A percentile compares a stretch with the other conserved stretches of the same genome.
Conservation (phyloP, 768 basidiomycete genomes). For the Suillus sp. region DNA sequence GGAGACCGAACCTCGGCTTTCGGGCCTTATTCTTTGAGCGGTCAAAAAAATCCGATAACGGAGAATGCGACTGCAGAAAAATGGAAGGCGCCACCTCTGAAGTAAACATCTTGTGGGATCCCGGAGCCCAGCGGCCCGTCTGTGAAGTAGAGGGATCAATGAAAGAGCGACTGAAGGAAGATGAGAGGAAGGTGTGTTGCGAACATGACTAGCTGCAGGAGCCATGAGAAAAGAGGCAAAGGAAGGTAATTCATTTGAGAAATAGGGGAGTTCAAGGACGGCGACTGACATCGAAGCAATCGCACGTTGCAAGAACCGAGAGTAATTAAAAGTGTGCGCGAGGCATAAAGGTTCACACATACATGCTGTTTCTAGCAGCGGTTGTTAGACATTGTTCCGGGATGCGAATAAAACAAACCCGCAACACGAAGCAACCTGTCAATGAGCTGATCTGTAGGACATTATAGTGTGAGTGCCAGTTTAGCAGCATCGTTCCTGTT, state of each 20-base stretch:
- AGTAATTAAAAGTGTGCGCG: background rate
- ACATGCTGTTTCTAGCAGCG: background rate
- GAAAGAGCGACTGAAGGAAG: background rate
- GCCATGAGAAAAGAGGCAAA: background rate
- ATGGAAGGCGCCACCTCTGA: constrained; percentile 7
- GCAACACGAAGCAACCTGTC: too few species aligned
- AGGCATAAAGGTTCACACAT: background rate
- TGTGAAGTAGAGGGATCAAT: background rate
- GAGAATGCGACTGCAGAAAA: background rate
- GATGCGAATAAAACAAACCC: background rate
- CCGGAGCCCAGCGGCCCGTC: background rate
- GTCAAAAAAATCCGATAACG: background rate
- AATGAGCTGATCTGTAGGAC: background rate
- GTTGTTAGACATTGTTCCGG: background rate
- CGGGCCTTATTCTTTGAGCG: background rate
- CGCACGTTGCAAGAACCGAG: background rate
- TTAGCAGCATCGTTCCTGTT: background rate
- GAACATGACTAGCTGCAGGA: background rate
- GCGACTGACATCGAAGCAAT: background rate
- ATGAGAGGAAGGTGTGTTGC: background rate
- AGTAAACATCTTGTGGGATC: background rate
- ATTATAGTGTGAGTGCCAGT: background rate
- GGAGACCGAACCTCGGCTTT: background rate
- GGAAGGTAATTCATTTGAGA: background rate
- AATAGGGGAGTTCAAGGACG: background rate